These are phyloP conservation scores for Trametopsis cervina DNA, from an alignment of 768 basidiomycete species.

Conservation along the genomic window DNA sequence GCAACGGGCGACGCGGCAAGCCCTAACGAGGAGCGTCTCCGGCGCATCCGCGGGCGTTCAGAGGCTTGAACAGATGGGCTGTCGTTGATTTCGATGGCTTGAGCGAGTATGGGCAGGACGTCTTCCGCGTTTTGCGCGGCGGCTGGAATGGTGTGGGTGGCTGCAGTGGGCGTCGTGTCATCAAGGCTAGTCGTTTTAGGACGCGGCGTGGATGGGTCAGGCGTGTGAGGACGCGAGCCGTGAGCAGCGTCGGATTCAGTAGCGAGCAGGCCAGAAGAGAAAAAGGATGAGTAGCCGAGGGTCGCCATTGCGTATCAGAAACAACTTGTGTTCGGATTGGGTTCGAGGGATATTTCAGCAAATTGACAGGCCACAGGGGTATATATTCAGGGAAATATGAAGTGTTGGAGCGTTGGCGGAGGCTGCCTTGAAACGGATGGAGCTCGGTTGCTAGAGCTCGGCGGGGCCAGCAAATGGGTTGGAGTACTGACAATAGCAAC, in stretches of 20 bases:
- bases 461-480: background rate
- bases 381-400: background rate
- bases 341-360: background rate
- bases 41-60: constrained; percentile 40
- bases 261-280: constrained; percentile 65
- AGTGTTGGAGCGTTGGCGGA: background rate
- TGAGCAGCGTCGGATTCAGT: constrained; percentile 24
- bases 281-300: constrained; percentile 52
- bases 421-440: background rate
- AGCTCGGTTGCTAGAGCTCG: background rate
- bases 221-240: constrained; percentile 15
- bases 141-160: constrained; percentile 13
- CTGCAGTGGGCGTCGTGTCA: constrained; percentile 32
- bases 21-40: constrained; percentile 58
- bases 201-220: constrained; percentile 19
- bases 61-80: constrained; percentile 5
- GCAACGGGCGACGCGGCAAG: constrained; percentile 21
- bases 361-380: background rate
- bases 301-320: constrained; percentile 11
- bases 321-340: background rate
- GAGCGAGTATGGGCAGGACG: constrained; percentile 25
- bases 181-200: constrained; percentile 18
- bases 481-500: too few species aligned
- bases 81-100: constrained; percentile 19
- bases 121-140: constrained; percentile 15